Percentiles rank a stretch among this genome's conserved stretches.
Conservation (phyloP, 352 stramenopile genomes). For the Globisporangium cylindrosporum region DNA sequence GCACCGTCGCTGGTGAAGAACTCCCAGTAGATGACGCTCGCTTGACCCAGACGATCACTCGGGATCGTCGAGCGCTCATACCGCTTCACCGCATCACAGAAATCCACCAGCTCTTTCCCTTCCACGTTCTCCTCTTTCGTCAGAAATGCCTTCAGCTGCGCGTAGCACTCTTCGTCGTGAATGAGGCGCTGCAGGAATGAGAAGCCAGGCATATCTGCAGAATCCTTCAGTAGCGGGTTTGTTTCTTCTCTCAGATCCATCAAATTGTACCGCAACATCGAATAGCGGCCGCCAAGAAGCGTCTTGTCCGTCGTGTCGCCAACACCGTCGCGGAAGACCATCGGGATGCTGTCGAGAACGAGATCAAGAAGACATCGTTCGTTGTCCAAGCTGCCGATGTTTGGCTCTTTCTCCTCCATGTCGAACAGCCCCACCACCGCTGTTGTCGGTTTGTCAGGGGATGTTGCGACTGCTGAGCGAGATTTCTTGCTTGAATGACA, state of each 20-base stretch:
- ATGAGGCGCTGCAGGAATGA: conserved; percentile 86
- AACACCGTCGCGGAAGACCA: conserved; percentile 83
- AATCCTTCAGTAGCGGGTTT: conserved; percentile 62
- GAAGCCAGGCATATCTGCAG: conserved; percentile 62
- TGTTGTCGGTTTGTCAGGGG: conserved; percentile 24
- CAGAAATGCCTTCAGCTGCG: conserved; percentile 74
- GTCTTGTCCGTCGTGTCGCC: conserved; percentile 87
- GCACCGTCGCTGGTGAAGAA: conserved; percentile 66
- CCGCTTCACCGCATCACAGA: conserved; percentile 82
- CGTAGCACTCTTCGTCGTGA: conserved; percentile 87
- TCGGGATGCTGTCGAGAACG: conserved; percentile 81
- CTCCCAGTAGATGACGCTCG: conserved; percentile 83
- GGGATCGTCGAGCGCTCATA: conserved; percentile 69
- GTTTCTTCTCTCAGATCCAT: conserved; percentile 48
- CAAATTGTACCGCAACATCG: conserved; percentile 70
- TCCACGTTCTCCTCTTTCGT: conserved; percentile 50
- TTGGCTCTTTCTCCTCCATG: conserved; percentile 66
- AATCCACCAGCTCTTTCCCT: conserved; percentile 73
- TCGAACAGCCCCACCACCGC: conserved; percentile 77
- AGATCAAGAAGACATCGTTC: conserved; percentile 78
- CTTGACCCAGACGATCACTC: conserved; percentile 71
- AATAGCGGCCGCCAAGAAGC: conserved; percentile 72
- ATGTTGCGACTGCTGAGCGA: conserved; percentile 14
- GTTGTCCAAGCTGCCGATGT: conserved; percentile 76
- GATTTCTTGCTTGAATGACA: conserved; percentile 22